phyloP scores from a whole-genome alignment of 2,329 filamentous ascomycete species.

The Aspergillus sp. region DNA sequence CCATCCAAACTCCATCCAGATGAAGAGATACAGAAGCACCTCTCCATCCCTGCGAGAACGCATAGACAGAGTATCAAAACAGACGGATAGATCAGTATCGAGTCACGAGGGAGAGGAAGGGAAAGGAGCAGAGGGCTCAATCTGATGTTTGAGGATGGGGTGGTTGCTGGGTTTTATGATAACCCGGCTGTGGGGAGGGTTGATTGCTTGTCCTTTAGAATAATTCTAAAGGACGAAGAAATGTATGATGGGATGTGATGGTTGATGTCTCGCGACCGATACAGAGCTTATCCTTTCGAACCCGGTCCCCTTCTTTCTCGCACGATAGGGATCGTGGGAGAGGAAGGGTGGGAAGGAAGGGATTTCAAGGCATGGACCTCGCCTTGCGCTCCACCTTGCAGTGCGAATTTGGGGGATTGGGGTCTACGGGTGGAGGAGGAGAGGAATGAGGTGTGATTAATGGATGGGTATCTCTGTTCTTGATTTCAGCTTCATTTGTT shows the following conservation, averaged over 20 bases:
- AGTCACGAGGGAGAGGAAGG: background rate
- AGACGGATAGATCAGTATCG: background rate
- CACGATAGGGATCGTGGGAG: background rate
- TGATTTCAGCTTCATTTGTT: constrained; percentile 13
- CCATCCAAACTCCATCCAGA: background rate
- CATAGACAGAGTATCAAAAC: background rate
- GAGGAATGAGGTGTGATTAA: constrained; percentile 8
- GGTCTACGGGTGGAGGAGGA: background rate
- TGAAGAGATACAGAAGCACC: too few species aligned
- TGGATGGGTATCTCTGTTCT: constrained; percentile 32
- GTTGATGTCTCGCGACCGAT: constrained; percentile 55
- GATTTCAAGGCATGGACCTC: constrained; percentile 55
- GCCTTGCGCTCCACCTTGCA: constrained; percentile 57
- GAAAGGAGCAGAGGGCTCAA: constrained; percentile 1
- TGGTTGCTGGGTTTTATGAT: background rate
- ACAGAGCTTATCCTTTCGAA: constrained; percentile 50
- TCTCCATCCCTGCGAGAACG: background rate
- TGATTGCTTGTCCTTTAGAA: background rate
- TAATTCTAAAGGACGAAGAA: constrained; percentile 5
- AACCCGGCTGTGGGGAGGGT: background rate
- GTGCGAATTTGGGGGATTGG: constrained; percentile 39
- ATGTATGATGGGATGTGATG: constrained; percentile 15
- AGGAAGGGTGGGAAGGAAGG: constrained; percentile 22
- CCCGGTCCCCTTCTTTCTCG: background rate
- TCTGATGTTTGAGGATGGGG: background rate